These are phyloP conservation scores for Hymenoscyphus albidus DNA, from an alignment of 2,329 filamentous ascomycete species.

Conservation along the genomic window DNA sequence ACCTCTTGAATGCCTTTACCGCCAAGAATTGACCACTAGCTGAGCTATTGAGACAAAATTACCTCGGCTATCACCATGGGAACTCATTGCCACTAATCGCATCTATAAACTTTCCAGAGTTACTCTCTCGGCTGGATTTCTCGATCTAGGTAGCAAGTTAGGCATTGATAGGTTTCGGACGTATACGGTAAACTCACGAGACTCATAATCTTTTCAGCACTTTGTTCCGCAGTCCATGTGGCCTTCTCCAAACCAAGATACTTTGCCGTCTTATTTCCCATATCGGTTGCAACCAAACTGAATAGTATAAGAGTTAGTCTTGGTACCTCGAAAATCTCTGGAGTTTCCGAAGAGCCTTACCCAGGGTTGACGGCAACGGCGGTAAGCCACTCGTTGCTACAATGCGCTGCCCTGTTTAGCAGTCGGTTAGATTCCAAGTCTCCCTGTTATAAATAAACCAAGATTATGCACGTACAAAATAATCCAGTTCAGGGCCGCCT, in stretches of 20 bases:
- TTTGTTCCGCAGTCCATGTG: not conserved
- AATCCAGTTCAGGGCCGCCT: slow-evolving; percentile 7
- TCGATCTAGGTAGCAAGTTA: slow-evolving; percentile 1
- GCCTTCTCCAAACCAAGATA: slow-evolving; percentile 3
- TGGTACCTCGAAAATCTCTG: not conserved
- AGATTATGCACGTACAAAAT: not conserved
- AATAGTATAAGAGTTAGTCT: not conserved
- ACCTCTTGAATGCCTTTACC: not conserved
- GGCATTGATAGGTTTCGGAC: not conserved
- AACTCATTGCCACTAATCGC: slow-evolving; percentile 3
- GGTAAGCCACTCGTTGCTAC: slow-evolving; percentile 2
- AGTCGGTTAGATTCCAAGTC: not conserved
- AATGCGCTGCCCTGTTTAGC: not conserved
- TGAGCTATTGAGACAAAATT: not conserved
- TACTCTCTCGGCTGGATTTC: not conserved
- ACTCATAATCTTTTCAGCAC: not conserved
- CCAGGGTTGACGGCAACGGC: slow-evolving; percentile 4
- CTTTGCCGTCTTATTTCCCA: slow-evolving; percentile 5
- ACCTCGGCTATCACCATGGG: not conserved
- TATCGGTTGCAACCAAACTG: slow-evolving; percentile 6
- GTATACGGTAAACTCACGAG: not conserved
- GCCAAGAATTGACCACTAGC: not conserved
- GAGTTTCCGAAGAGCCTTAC: not conserved
- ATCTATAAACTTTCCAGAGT: slow-evolving; percentile 6
- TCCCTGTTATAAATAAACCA: not conserved